phyloP scores from a whole-genome alignment of 495 filamentous ascomycete species.

The Glutinoglossum americanum region DNA sequence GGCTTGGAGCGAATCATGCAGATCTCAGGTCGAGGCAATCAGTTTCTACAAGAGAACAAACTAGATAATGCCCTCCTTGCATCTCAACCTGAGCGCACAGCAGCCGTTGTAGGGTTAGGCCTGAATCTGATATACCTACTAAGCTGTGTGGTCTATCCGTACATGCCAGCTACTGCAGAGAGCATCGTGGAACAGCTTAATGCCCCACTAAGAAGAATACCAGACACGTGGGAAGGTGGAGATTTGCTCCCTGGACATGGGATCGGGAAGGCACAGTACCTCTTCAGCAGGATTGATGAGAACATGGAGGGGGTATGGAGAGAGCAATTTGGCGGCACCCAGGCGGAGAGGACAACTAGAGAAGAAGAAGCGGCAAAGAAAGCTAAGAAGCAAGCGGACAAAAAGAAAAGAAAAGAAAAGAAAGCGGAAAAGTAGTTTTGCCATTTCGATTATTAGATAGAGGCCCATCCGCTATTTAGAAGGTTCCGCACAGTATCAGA shows the following conservation, averaged over 20 bases:
- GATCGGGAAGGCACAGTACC: conserved; percentile 58
- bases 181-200: conserved; percentile 58
- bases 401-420: conserved; percentile 37
- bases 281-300: conserved; percentile 68
- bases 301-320: conserved; percentile 73
- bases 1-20: conserved; percentile 50
- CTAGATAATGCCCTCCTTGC: conserved; percentile 64
- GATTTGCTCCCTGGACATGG: conserved; percentile 50
- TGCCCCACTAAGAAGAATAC: conserved; percentile 40
- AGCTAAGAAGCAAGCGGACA: conserved; percentile 32
- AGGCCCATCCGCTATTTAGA: too few species aligned
- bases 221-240: conserved; percentile 42
- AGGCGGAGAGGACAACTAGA: conserved; percentile 37
- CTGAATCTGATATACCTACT: conserved; percentile 68
- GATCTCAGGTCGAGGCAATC: conserved; percentile 53
- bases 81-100: conserved; percentile 48
- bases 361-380: conserved; percentile 42
- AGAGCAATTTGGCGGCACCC: conserved; percentile 53
- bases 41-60: conserved; percentile 57
- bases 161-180: conserved; percentile 60
- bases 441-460: too few species aligned
- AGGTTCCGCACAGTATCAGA: too few species aligned
- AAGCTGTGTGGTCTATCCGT: conserved; percentile 53
- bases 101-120: conserved; percentile 58
- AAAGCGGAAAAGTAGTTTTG: background rate